These are phyloP conservation scores for Ceratobasidium sp. DNA, from an alignment of 1,284 basidiomycete species.

Conservation along the genomic window DNA sequence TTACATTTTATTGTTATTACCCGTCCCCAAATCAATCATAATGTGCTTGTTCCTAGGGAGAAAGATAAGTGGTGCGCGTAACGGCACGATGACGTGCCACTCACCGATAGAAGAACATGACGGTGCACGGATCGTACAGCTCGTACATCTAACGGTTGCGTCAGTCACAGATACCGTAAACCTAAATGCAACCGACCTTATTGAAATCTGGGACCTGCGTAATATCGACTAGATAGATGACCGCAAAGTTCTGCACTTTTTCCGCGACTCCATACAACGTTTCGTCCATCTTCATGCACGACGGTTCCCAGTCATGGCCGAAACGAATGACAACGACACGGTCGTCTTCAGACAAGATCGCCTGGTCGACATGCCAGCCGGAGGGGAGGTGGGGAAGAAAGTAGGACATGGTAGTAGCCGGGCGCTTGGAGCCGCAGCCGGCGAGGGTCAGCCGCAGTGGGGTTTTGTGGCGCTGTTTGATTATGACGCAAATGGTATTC, in stretches of 20 bases:
- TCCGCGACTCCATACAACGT: conserved; percentile 93
- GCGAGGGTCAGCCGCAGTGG: background rate
- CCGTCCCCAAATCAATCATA: conserved; percentile 99
- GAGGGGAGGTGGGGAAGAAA: conserved; percentile 93
- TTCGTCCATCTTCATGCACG: conserved; percentile 99
- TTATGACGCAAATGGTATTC: too few species aligned
- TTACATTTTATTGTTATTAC: conserved; percentile 99
- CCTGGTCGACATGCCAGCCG: conserved; percentile 98
- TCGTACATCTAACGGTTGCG: conserved; percentile 84
- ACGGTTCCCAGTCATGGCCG: conserved; percentile 93
- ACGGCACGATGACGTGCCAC: conserved; percentile 51
- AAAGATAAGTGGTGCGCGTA: conserved; percentile 31
- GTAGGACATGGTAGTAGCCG: conserved; percentile 58
- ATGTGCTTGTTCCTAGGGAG: conserved; percentile 93
- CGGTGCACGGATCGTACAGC: conserved; percentile 93
- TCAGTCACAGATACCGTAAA: background rate
- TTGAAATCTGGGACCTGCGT: conserved; percentile 99
- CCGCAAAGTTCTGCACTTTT: conserved; percentile 98
- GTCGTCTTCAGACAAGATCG: conserved; percentile 98
- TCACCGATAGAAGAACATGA: conserved; percentile 98
- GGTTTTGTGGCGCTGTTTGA: too few species aligned
- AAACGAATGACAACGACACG: conserved; percentile 95
- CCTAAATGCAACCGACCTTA: conserved; percentile 73
- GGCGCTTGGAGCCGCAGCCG: conserved; percentile 1
- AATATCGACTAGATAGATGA: conserved; percentile 96